Conservation (phyloP, 225 moss, liverwort and hornwort genomes). For the Pseudisothecium myosuroides region DNA sequence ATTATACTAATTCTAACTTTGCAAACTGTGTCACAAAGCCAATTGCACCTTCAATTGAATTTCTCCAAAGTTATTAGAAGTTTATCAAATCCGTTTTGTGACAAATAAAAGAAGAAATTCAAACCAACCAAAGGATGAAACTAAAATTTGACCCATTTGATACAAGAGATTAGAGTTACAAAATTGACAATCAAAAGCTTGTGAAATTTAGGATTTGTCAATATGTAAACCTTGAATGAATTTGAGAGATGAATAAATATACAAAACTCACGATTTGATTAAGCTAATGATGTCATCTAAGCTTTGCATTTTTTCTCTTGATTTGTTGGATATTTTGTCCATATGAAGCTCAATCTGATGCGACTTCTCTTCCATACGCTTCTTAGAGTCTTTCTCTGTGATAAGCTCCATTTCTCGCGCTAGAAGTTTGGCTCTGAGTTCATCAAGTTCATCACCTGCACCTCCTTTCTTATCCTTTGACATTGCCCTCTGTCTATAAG, state of each 20-base stretch:
- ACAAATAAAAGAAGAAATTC: background rate
- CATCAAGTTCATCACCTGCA: background rate
- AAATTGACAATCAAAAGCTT: background rate
- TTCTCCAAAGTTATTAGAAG: background rate
- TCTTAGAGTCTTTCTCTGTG: constrained; percentile 6
- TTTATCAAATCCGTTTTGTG: background rate
- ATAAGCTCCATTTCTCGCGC: constrained; percentile 30
- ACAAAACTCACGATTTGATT: constrained; percentile 5
- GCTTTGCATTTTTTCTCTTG: constrained; percentile 19
- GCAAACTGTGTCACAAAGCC: background rate
- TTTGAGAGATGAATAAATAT: background rate
- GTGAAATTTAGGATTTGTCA: background rate
- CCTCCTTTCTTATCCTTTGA: constrained; percentile 14
- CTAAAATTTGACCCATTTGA: background rate
- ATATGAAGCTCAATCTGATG: constrained; percentile 33
- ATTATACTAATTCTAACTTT: background rate
- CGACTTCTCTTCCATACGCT: constrained; percentile 16
- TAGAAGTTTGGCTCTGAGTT: constrained; percentile 23
- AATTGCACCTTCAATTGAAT: no score
- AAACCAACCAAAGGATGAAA: background rate
- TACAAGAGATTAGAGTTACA: background rate
- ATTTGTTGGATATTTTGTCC: background rate
- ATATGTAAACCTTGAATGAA: background rate
- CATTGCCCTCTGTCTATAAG: background rate
- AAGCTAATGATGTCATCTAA: constrained; percentile 29